phyloP scores from a whole-genome alignment of 192 early-diverging fungal genomes.

The Podila epicladia region DNA sequence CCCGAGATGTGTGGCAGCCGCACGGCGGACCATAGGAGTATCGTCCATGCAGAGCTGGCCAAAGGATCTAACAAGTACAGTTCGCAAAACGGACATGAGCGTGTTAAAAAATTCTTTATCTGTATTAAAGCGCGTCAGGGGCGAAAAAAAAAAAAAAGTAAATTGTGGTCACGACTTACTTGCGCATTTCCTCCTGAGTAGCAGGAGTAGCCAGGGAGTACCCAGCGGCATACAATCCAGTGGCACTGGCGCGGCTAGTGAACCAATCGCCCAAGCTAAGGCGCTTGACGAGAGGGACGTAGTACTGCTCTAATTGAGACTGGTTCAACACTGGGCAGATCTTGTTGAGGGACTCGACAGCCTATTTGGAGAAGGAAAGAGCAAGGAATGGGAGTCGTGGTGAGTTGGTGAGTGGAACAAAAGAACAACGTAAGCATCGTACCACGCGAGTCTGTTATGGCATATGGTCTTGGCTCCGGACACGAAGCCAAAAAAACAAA shows the following conservation, averaged over 20 bases:
- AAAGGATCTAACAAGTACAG: constrained; percentile 65
- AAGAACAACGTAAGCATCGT: constrained; percentile 1
- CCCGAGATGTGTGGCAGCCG: constrained; percentile 85
- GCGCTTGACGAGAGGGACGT: constrained; percentile 92
- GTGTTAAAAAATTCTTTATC: neutral
- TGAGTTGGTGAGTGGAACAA: neutral
- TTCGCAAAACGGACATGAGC: neutral
- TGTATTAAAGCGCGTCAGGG: neutral
- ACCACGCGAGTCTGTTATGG: neutral
- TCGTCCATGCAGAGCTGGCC: constrained; percentile 89
- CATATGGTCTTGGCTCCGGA: neutral
- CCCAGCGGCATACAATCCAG: constrained; percentile 89
- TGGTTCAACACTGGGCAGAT: constrained; percentile 79
- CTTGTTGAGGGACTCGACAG: constrained; percentile 94
- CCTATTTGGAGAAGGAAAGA: constrained; percentile 60
- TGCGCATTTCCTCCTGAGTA: constrained; percentile 88
- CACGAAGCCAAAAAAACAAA: too few species aligned
- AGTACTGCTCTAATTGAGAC: constrained; percentile 87
- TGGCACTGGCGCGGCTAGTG: constrained; percentile 93
- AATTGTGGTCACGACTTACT: constrained; percentile 43
- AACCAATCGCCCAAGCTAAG: constrained; percentile 98
- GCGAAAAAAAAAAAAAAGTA: neutral
- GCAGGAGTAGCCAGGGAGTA: constrained; percentile 77
- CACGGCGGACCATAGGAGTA: constrained; percentile 98
- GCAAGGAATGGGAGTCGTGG: constrained; percentile 8